These are phyloP conservation scores for Pigoraptor vietnamica DNA, from an alignment of 78 protist genomes.

Conservation along the genomic window DNA sequence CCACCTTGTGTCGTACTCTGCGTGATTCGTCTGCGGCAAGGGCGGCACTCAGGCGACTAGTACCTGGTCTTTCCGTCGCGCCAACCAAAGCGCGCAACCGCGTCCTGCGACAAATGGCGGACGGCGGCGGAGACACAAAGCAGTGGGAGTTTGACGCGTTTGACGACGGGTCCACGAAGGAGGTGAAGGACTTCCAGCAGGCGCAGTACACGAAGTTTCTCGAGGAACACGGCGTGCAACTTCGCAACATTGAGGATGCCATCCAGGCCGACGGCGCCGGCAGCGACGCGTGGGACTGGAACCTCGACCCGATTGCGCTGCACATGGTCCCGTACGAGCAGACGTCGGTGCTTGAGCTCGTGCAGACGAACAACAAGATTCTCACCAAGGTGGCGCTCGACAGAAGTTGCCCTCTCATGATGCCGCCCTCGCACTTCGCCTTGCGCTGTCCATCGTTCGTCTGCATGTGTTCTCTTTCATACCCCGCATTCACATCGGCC, in stretches of 20 bases:
- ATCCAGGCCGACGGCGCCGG: constrained; percentile 31
- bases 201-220: neutral
- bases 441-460: no score
- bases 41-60: no score
- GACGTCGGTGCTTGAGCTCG: constrained; percentile 46
- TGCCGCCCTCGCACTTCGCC: no score
- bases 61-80: no score
- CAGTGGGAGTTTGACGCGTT: neutral
- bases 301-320: constrained; percentile 42
- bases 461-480: no score
- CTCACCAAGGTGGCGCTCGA: constrained; percentile 28
- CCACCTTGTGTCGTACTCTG: no score
- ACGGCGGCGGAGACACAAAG: neutral
- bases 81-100: no score
- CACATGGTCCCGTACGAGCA: constrained; percentile 53
- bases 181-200: constrained; percentile 1
- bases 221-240: neutral
- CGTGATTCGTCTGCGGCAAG: no score
- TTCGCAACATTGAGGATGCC: constrained; percentile 34
- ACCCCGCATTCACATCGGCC: no score
- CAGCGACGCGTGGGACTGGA: constrained; percentile 31
- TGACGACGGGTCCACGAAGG: neutral
- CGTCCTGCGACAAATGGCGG: no score
- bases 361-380: constrained; percentile 46
- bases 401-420: no score